Base-by-base conservation (phyloP, 2,329 filamentous ascomycete species). In the Paradendryphiella salina region DNA sequence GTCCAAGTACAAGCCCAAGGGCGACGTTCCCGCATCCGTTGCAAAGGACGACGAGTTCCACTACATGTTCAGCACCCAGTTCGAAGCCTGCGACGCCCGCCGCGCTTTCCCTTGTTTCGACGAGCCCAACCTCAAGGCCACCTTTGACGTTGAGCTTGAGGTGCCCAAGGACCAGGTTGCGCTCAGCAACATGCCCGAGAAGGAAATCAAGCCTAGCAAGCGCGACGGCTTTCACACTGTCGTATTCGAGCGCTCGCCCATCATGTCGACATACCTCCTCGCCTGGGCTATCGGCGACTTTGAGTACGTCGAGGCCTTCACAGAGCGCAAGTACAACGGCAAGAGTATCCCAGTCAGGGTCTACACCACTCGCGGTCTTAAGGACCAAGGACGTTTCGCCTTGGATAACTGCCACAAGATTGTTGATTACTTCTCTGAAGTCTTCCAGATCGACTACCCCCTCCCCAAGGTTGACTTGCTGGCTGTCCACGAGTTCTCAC, bases 241-340 rank as follows among this genome's bases (percentile, higher is more conserved):
- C 58, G 90, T 85, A 57, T 97, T 96, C 80, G 92, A 91, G 78
- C 89, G 86, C 66, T 93, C 90, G 1, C 93, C 93, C 1, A 80
- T 88, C 63, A 97, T 97, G 93, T 96, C 93, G 2, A 96, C 93
- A 2, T 97, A 97, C 73, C 85, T 97, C 17, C 78, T 97, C 42
- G 93, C 93, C 10, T 96, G 94, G 94, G 92, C 93, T 17, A 84
- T 96, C 56, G 94, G 94, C 51, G 93, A 99, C 73, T 97, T 99
- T 59, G 93, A 97, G 75, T 96, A 96, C 65, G 85, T 97, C 46
- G 94, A 99, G 77, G 89, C 88, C 45, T 88, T 89, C 70, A 99
- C 94, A 3, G 83, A 90, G 68, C 86, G 93, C 63, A 86, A 88
- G 72, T 97, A 99, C 76, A 89, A 95, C 54, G 93, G 91, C 67